These are phyloP conservation scores for Epichloe baconii DNA, from an alignment of 2,329 filamentous ascomycete genomes.

Conservation along the genomic window DNA sequence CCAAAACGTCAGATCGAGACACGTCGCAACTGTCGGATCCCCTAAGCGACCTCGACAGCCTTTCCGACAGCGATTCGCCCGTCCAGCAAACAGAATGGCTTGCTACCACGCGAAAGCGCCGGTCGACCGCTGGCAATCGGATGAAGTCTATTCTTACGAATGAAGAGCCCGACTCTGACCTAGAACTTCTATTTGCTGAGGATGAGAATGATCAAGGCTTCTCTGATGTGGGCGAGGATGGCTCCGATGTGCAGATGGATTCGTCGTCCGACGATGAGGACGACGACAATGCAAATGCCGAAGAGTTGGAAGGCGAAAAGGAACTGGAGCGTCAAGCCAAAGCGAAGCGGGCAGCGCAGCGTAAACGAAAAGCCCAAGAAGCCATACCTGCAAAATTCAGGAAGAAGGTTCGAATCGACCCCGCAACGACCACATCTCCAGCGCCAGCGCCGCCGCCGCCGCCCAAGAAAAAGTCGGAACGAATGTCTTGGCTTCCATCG, in stretches of 20 bases:
- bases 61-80: slow-evolving; percentile 24
- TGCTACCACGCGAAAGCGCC: slow-evolving; percentile 58
- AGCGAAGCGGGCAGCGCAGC: slow-evolving; percentile 48
- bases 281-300: slow-evolving; percentile 38
- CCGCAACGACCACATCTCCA: slow-evolving; percentile 22
- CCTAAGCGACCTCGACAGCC: slow-evolving; percentile 14
- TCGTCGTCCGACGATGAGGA: slow-evolving; percentile 77
- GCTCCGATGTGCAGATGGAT: slow-evolving; percentile 72
- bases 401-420: slow-evolving; percentile 65
- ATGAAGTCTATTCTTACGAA: slow-evolving; percentile 67
- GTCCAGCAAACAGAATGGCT: slow-evolving; percentile 48
- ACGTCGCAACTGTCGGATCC: slow-evolving; percentile 19
- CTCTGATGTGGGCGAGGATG: slow-evolving; percentile 52
- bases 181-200: slow-evolving; percentile 66
- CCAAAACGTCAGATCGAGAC: slow-evolving; percentile 19
- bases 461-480: slow-evolving; percentile 48
- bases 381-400: slow-evolving; percentile 56
- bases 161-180: slow-evolving; percentile 54
- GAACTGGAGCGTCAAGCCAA: slow-evolving; percentile 69
- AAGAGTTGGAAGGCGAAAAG: slow-evolving; percentile 77
- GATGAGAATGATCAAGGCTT: slow-evolving; percentile 58
- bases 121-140: slow-evolving; percentile 73
- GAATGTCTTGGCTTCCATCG: slow-evolving; percentile 44
- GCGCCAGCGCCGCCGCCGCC: slow-evolving; percentile 33
- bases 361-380: slow-evolving; percentile 73